Percentiles rank a stretch among this genome's conserved stretches.
phyloP scores from a whole-genome alignment of 2,329 filamentous ascomycete species.

The Cercospora janseana region DNA sequence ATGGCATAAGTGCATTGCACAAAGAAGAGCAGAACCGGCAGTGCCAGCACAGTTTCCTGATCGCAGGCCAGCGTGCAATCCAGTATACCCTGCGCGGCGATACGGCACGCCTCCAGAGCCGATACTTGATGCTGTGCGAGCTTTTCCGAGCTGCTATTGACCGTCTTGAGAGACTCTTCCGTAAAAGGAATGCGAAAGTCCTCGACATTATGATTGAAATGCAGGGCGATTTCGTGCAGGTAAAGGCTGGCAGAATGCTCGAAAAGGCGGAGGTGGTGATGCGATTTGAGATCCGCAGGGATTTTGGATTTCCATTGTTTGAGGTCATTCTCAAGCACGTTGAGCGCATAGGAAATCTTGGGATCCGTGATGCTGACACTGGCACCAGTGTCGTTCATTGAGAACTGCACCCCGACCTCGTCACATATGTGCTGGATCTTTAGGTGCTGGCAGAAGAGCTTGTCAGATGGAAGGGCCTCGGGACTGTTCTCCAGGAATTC shows the following conservation, averaged over 20 bases:
- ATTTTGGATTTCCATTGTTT: constrained; percentile 48
- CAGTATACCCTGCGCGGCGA: constrained; percentile 48
- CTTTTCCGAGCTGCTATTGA: constrained; percentile 41
- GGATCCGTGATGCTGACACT: constrained; percentile 55
- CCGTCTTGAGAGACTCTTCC: constrained; percentile 43
- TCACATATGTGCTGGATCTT: constrained; percentile 59
- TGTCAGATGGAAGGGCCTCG: constrained; percentile 58
- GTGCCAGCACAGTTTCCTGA: constrained; percentile 42
- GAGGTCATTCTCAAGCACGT: constrained; percentile 55
- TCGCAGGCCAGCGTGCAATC: constrained; percentile 52
- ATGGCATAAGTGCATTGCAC: constrained; percentile 57
- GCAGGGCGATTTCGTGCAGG: constrained; percentile 52
- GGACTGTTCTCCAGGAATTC: constrained; percentile 56
- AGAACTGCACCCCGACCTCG: constrained; percentile 56
- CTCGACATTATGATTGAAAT: constrained; percentile 46
- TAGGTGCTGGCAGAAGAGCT: constrained; percentile 56
- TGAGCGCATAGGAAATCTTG: constrained; percentile 55
- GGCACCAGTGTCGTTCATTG: constrained; percentile 54
- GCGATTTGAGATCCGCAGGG: constrained; percentile 39
- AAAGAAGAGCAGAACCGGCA: constrained; percentile 48
- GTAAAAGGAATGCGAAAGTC: constrained; percentile 49
- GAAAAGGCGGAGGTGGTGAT: constrained; percentile 43
- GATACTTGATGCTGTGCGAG: constrained; percentile 49
- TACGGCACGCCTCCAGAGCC: constrained; percentile 48
- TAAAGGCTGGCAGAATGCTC: constrained; percentile 51